These are phyloP conservation scores for Penicillium expansum DNA, from an alignment of 2,329 filamentous ascomycete genomes.

Conservation along the genomic window DNA sequence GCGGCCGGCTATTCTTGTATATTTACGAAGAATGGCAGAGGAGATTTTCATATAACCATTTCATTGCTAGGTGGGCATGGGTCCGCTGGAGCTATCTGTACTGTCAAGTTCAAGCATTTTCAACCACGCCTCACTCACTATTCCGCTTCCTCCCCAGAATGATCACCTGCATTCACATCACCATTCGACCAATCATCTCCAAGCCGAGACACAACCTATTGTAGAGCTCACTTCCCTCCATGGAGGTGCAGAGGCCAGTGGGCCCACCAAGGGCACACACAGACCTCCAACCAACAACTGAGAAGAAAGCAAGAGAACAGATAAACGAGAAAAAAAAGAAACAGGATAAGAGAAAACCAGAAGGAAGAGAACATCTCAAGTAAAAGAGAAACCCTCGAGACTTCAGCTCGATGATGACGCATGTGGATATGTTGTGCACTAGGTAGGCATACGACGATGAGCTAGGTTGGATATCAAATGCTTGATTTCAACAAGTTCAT, in stretches of 20 bases:
- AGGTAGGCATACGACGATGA: background rate
- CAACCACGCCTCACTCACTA: background rate
- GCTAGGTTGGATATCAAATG: background rate
- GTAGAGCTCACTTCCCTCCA: background rate
- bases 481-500: background rate
- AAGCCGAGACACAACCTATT: background rate
- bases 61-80: background rate
- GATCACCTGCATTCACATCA: background rate
- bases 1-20: background rate
- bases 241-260: background rate
- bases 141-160: background rate
- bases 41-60: background rate
- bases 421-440: background rate
- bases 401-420: background rate
- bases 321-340: conserved; percentile 2
- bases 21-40: background rate
- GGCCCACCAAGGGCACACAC: background rate
- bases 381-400: background rate
- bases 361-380: conserved; percentile 10
- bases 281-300: conserved; percentile 9
- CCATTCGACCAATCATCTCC: background rate
- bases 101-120: background rate
- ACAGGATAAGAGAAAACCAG: conserved; percentile 6
- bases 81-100: background rate
- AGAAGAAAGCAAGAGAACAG: conserved; percentile 9